Evolutionary conservation across 768 basidiomycete species (phyloP).

Genomic region (Cystofilobasidium capitatum): DNA sequence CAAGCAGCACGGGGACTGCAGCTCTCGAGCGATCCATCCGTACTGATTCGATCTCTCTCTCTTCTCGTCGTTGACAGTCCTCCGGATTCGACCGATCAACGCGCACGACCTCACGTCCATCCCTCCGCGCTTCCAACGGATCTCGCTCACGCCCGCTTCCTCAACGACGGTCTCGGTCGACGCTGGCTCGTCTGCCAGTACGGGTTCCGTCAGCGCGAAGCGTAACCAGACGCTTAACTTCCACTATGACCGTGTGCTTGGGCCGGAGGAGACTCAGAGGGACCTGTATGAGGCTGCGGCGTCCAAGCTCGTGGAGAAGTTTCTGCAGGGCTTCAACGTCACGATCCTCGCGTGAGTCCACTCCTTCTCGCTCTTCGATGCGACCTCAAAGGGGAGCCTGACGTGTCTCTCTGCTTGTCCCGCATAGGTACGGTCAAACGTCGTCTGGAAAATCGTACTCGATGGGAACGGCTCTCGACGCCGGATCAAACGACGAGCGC

Average conservation of each 20-base stretch:
- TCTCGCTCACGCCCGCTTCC: conserved; percentile 67
- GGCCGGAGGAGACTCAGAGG: conserved; percentile 73
- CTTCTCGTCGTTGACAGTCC: conserved; percentile 42
- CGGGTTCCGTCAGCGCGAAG: conserved; percentile 42
- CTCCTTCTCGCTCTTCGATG: neutral
- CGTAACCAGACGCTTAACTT: conserved; percentile 55
- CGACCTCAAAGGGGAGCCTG: neutral
- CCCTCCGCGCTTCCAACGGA: conserved; percentile 86
- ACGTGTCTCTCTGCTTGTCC: neutral
- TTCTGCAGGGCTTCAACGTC: conserved; percentile 90
- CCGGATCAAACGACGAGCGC: neutral
- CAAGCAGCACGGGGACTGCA: no score
- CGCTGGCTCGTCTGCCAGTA: conserved; percentile 39
- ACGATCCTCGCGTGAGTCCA: conserved; percentile 75
- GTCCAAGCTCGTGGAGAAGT: conserved; percentile 63
- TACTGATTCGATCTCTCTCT: neutral
- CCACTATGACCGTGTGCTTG: conserved; percentile 87
- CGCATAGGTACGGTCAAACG: conserved; percentile 68
- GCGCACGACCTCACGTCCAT: conserved; percentile 68
- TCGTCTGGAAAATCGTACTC: conserved; percentile 95
- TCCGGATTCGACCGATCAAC: conserved; percentile 83
- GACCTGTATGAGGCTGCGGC: conserved; percentile 77
- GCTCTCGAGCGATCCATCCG: neutral
- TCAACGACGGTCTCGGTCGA: conserved; percentile 76
- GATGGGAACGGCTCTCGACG: conserved; percentile 68